Percentiles rank a stretch among this genome's conserved stretches.
Evolutionary conservation across 768 basidiomycete genomes (phyloP).

Genomic region (Suillus placidus): DNA sequence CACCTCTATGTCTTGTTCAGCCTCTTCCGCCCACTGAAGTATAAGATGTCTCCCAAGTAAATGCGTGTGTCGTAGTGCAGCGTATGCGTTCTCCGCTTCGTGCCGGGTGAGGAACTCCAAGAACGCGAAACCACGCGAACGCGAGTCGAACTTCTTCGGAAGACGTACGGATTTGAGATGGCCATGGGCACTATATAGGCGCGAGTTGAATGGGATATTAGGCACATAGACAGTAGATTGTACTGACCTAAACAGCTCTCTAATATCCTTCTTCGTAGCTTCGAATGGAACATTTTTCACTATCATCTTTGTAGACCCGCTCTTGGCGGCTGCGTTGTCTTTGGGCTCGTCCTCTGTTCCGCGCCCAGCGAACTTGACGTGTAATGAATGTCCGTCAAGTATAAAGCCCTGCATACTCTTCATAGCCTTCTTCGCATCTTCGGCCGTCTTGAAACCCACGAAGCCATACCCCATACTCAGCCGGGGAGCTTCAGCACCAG

Average conservation of each 20-base stretch:
- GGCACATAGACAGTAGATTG: not conserved
- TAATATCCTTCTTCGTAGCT: constrained; percentile 88
- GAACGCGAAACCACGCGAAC: constrained; percentile 94
- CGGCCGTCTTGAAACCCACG: constrained; percentile 80
- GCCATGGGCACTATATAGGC: constrained; percentile 70
- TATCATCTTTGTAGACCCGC: constrained; percentile 88
- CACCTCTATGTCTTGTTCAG: constrained; percentile 73
- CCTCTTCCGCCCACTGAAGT: constrained; percentile 90
- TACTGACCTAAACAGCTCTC: constrained; percentile 84
- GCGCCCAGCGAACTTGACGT: constrained; percentile 85
- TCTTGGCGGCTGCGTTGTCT: constrained; percentile 46
- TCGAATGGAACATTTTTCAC: constrained; percentile 99
- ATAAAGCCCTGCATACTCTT: constrained; percentile 79
- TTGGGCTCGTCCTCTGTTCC: constrained; percentile 59
- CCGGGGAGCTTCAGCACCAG: constrained; percentile 43
- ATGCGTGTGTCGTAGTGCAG: constrained; percentile 89
- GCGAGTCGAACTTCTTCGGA: constrained; percentile 88
- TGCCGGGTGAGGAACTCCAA: constrained; percentile 88
- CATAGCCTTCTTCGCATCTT: constrained; percentile 73
- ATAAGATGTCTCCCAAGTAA: constrained; percentile 95
- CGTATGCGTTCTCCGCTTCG: constrained; percentile 89
- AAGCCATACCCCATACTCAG: constrained; percentile 98
- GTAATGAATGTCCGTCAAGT: constrained; percentile 84
- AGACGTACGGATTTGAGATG: constrained; percentile 93
- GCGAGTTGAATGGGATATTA: constrained; percentile 8